Base-by-base conservation (phyloP, 2,329 filamentous ascomycete genomes). In the Paraconiothyrium brasiliense region DNA sequence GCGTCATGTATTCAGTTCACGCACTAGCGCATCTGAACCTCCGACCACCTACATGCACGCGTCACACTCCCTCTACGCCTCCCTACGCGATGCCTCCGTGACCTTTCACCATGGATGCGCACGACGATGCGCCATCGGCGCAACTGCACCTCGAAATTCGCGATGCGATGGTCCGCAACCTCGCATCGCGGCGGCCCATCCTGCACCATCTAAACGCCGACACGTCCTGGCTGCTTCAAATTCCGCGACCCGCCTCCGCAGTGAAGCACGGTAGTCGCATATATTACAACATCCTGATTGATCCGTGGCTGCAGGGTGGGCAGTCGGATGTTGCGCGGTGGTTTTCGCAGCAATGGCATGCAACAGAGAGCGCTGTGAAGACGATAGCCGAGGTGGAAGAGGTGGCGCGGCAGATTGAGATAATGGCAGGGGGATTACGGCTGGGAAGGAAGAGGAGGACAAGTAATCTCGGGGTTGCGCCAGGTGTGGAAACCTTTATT, bases 161-260 rank as follows among this genome's bases (percentile, higher is more conserved):
- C 65, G 68, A 78, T 58, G 70, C 78, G 37, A 68, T 82, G 43
- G 77, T 78, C 43, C 70, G 75, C 50, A 69, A 79, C 24, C 76
- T 83, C 51, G 73, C 77, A 34, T 76, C 76, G 54, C 80, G 79
- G 44, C 80, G 84, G 30, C 86, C 86, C 0, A 71, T 90, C 44
- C 81, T 91, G 9, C 85, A 86, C 56, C 88, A 90, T 74, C 81
- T 91, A 35, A 90, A 90, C 73, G 88, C 85, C 67, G 88, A 91
- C 76, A 89, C 87, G 4, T 87, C 85, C 24, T 91, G 89, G 88
- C 80, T 91, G 2, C 78, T 90, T n/a, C 87, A 89, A 62, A 80
- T 91, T 9, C 87, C 88, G 0, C 83, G 84, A 48, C 87, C 86
- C 5, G 68, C 77, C 0, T 75, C 77, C 34, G 77, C 78, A 2